A percentile compares a stretch with the other conserved stretches of the same genome.
These are phyloP conservation scores for Phytophthora europaea DNA, from an alignment of 352 stramenopile species.

Conservation along the genomic window DNA sequence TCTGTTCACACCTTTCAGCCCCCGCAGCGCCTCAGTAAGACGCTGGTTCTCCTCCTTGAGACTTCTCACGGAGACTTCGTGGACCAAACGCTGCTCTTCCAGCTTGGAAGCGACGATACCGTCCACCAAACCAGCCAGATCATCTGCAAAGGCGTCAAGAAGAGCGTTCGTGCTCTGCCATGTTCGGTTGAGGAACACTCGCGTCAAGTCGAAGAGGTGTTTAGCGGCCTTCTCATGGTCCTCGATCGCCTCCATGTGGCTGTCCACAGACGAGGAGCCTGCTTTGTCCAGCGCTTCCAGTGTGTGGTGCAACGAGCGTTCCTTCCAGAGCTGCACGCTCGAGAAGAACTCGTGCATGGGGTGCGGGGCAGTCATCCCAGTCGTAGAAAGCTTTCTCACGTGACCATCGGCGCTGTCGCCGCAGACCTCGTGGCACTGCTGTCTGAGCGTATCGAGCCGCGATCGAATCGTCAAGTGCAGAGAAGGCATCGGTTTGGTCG, in stretches of 20 bases:
- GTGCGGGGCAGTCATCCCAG: not conserved
- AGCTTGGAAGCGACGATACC: slow-evolving; percentile 49
- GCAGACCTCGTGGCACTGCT: slow-evolving; percentile 24
- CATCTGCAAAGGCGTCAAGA: slow-evolving; percentile 45
- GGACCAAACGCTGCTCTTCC: slow-evolving; percentile 44
- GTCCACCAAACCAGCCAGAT: slow-evolving; percentile 41
- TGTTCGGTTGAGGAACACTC: slow-evolving; percentile 30
- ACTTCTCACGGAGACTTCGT: slow-evolving; percentile 29
- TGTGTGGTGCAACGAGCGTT: slow-evolving; percentile 66
- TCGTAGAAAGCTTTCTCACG: not conserved
- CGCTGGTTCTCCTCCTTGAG: slow-evolving; percentile 52
- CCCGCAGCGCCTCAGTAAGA: slow-evolving; percentile 23
- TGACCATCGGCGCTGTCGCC: not conserved
- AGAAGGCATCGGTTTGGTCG: not conserved
- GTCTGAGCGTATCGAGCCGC: slow-evolving; percentile 26
- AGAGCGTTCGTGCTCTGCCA: slow-evolving; percentile 25
- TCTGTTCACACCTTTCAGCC: slow-evolving; percentile 34
- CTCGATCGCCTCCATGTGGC: slow-evolving; percentile 70
- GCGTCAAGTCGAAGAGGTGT: slow-evolving; percentile 48
- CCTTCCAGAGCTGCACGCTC: slow-evolving; percentile 68
- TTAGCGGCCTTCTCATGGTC: slow-evolving; percentile 55
- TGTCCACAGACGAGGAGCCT: slow-evolving; percentile 26
- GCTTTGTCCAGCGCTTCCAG: slow-evolving; percentile 53
- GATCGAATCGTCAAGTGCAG: slow-evolving; percentile 28
- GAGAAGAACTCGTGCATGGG: slow-evolving; percentile 35